A percentile compares a stretch with the other conserved stretches of the same genome.
These are phyloP conservation scores for Musa schizocarpa DNA, from an alignment of 176 grass and related monocot species.

Conservation along the genomic window DNA sequence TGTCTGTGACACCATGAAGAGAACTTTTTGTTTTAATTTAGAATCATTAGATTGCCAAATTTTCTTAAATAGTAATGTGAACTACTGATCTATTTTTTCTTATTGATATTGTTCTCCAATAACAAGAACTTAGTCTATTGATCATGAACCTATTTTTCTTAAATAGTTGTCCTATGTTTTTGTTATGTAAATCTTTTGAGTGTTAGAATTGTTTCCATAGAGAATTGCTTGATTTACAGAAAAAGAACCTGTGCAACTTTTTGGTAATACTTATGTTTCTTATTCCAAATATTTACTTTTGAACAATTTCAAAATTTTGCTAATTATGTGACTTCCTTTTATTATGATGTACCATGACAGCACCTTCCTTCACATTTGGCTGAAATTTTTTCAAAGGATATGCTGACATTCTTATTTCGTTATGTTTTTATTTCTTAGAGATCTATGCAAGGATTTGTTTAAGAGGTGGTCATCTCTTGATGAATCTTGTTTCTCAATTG, in stretches of 20 bases:
- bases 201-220: not conserved
- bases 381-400: too few species aligned
- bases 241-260: not conserved
- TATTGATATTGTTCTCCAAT: too few species aligned
- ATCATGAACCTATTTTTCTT: not conserved
- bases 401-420: not conserved
- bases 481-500: constrained; percentile 58
- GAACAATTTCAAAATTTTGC: too few species aligned
- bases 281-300: not conserved
- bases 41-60: too few species aligned
- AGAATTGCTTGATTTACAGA: not conserved
- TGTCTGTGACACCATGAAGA: too few species aligned
- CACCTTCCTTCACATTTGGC: too few species aligned
- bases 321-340: not conserved
- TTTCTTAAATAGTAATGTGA: too few species aligned
- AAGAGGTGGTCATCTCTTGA: constrained; percentile 43
- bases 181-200: not conserved
- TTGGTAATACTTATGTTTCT: not conserved
- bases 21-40: too few species aligned
- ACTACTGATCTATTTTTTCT: too few species aligned
- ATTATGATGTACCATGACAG: not conserved
- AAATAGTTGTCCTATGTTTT: not conserved
- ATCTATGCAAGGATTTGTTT: constrained; percentile 63
- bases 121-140: too few species aligned
- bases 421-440: constrained; percentile 34